These are phyloP conservation scores for Ustilago lituana DNA, from an alignment of 1,284 basidiomycete genomes.

Conservation along the genomic window DNA sequence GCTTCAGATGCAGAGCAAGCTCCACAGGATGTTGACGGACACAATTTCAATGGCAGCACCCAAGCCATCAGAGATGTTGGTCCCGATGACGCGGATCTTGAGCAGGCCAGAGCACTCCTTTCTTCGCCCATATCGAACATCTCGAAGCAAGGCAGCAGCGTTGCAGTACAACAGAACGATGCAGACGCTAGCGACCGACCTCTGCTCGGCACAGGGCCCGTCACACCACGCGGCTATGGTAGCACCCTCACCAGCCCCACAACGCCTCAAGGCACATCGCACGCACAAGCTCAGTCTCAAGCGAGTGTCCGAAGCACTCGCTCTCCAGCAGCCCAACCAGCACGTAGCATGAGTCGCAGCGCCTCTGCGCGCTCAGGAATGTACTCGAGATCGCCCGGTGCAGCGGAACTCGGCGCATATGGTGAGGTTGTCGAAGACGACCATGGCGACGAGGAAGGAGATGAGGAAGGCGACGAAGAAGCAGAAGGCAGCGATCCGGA, in stretches of 20 bases:
- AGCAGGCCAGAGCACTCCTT: conserved; percentile 6
- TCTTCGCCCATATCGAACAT: conserved; percentile 21
- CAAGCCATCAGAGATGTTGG: not conserved
- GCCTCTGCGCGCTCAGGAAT: conserved; percentile 28
- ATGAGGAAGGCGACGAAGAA: conserved; percentile 25
- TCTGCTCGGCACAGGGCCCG: conserved; percentile 18
- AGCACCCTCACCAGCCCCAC: conserved; percentile 21
- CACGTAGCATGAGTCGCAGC: conserved; percentile 27
- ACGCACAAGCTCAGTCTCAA: not conserved
- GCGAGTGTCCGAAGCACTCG: conserved; percentile 23
- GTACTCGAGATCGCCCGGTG: conserved; percentile 26
- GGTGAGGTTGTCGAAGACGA: conserved; percentile 12
- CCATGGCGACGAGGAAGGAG: conserved; percentile 15
- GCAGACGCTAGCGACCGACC: conserved; percentile 25
- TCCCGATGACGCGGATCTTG: conserved; percentile 9
- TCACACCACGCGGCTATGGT: conserved; percentile 23
- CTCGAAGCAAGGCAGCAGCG: not conserved
- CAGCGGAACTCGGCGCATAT: conserved; percentile 27
- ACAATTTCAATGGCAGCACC: not conserved
- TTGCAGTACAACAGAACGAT: not conserved
- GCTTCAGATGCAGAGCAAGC: conserved; percentile 24
- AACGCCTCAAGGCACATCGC: conserved; percentile 23
- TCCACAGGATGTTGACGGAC: not conserved
- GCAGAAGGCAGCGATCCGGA: conserved; percentile 44
- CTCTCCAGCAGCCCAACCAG: conserved; percentile 9